Conservation (phyloP, 2,329 filamentous ascomycete species). For the Knoxdaviesia proteae region DNA sequence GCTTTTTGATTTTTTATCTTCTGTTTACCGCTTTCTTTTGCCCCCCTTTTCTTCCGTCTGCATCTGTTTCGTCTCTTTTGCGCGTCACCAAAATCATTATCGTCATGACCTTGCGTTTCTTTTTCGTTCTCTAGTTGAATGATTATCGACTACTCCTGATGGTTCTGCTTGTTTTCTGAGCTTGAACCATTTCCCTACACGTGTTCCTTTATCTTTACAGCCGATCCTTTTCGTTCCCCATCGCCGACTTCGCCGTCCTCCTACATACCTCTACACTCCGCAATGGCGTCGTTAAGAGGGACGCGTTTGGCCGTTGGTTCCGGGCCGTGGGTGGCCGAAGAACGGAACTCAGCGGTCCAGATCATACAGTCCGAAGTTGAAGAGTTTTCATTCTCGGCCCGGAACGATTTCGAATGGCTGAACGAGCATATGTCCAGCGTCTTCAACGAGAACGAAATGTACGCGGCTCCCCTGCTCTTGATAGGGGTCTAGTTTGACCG, state of each 20-base stretch:
- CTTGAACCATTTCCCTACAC: too few relatives aligned
- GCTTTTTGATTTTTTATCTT: too few relatives aligned
- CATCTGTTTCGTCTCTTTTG: too few relatives aligned
- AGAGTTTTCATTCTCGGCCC: slow-evolving; percentile 78
- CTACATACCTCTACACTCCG: slow-evolving; percentile 4
- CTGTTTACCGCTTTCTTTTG: too few relatives aligned
- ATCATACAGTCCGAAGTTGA: slow-evolving; percentile 69
- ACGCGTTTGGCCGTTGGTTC: slow-evolving; percentile 57
- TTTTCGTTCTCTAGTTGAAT: too few relatives aligned
- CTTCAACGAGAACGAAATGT: slow-evolving; percentile 75
- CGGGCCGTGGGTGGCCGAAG: slow-evolving; percentile 64
- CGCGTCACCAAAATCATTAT: too few relatives aligned
- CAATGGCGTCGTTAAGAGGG: slow-evolving; percentile 22
- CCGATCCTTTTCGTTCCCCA: too few relatives aligned
- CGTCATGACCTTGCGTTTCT: too few relatives aligned
- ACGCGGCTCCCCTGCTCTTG: slow-evolving; percentile 9
- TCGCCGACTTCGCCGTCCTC: background rate
- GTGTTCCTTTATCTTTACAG: too few relatives aligned
- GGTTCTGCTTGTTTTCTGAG: background rate
- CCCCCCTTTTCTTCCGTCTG: too few relatives aligned
- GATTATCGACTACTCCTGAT: too few relatives aligned
- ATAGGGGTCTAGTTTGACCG: background rate
- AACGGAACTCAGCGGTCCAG: slow-evolving; percentile 57
- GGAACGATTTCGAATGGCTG: slow-evolving; percentile 92
- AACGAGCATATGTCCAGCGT: slow-evolving; percentile 97